phyloP scores from a whole-genome alignment of 768 basidiomycete genomes.

The Tricholoma sp. region DNA sequence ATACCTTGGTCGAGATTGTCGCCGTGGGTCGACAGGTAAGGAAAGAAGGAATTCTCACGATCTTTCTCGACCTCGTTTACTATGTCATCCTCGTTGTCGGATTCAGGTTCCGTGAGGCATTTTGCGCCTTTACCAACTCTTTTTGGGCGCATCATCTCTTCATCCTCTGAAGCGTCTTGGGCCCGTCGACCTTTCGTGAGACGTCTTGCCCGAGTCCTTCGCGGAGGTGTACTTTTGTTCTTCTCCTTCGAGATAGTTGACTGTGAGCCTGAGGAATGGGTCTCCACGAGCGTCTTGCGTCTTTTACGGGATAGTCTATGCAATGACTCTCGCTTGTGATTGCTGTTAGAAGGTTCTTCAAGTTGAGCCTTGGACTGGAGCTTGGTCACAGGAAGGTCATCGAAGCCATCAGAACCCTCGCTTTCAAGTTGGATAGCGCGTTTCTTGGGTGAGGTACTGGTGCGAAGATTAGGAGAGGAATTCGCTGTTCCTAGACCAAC shows the following conservation, averaged over 20 bases:
- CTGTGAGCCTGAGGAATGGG: constrained; percentile 8
- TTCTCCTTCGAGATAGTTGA: neutral
- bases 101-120: constrained; percentile 36
- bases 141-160: constrained; percentile 25
- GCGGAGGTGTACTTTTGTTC: neutral
- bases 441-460: neutral
- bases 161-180: constrained; percentile 28
- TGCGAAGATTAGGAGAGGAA: neutral
- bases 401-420: constrained; percentile 14
- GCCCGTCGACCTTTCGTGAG: constrained; percentile 13
- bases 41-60: constrained; percentile 29
- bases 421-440: constrained; percentile 12
- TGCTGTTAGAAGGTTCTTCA: neutral
- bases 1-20: constrained; percentile 40
- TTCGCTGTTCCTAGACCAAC: neutral
- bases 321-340: neutral
- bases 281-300: constrained; percentile 12
- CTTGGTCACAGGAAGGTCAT: constrained; percentile 32
- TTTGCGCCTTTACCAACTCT: constrained; percentile 32
- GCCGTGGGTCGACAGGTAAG: neutral
- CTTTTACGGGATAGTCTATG: constrained; percentile 5
- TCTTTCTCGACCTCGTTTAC: constrained; percentile 51
- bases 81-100: constrained; percentile 30
- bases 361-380: constrained; percentile 34
- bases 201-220: neutral